These are phyloP conservation scores for Cichorium intybus DNA, from an alignment of 140 eudicot genomes.

Conservation along the genomic window DNA sequence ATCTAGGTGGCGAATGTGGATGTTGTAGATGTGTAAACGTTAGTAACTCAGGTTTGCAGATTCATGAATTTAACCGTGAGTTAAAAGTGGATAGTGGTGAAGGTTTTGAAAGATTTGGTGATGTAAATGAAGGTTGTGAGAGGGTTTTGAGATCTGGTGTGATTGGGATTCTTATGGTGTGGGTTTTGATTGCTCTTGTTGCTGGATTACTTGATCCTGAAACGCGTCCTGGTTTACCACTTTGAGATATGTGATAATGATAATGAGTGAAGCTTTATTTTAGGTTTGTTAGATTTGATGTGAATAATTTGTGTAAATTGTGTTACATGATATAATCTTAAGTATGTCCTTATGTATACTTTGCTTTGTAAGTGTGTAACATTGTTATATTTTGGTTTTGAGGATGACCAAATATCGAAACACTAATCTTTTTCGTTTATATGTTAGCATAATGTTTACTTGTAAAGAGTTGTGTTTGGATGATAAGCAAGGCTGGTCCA, in stretches of 20 bases:
- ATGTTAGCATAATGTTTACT: too few relatives aligned
- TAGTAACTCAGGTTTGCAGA: conserved; percentile 17
- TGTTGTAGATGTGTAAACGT: conserved; percentile 58
- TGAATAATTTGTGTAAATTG: conserved; percentile 14
- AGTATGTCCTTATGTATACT: neutral
- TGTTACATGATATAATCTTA: neutral
- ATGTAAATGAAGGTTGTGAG: conserved; percentile 41
- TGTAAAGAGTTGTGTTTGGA: too few relatives aligned
- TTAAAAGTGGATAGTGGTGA: conserved; percentile 26
- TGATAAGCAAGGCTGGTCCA: too few relatives aligned
- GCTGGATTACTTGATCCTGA: conserved; percentile 63
- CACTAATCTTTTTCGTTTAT: too few relatives aligned
- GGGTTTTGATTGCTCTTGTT: conserved; percentile 68
- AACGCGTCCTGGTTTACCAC: conserved; percentile 46
- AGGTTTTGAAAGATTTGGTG: conserved; percentile 23
- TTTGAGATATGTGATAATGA: conserved; percentile 38
- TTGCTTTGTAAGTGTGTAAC: neutral
- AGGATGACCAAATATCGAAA: too few relatives aligned
- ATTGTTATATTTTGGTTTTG: too few relatives aligned
- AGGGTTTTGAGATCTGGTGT: conserved; percentile 55
- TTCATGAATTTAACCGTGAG: conserved; percentile 16
- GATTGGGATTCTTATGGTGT: conserved; percentile 69
- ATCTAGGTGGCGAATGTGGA: conserved; percentile 78
- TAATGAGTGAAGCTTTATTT: too few relatives aligned
- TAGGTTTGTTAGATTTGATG: neutral